phyloP scores from a whole-genome alignment of 208 protist species.

The Trypanosomatidae sp. region DNA sequence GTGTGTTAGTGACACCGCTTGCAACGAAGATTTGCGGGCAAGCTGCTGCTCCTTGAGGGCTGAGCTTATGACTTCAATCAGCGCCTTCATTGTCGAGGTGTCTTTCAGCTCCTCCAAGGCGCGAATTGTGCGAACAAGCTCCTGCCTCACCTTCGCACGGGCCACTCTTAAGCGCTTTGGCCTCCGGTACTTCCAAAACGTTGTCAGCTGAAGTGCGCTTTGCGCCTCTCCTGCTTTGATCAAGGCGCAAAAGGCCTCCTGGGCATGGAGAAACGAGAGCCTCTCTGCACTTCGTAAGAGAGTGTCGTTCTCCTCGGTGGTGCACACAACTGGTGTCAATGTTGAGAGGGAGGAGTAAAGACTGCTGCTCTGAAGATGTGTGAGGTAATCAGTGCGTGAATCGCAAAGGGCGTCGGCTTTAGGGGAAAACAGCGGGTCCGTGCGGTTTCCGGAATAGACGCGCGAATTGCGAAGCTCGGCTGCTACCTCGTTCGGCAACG shows the following conservation, averaged over 20 bases:
- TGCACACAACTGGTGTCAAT: background rate
- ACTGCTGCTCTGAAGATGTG: conserved; percentile 8
- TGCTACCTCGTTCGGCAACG: background rate
- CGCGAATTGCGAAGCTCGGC: background rate
- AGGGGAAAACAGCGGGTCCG: background rate
- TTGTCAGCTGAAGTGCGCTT: conserved; percentile 21
- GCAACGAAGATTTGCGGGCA: conserved; percentile 5
- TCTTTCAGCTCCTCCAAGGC: conserved; percentile 23
- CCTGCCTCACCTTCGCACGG: conserved; percentile 4
- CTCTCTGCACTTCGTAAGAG: conserved; percentile 8
- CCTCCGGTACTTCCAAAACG: conserved; percentile 14
- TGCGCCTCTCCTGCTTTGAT: conserved; percentile 27
- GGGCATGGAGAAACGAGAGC: conserved; percentile 25
- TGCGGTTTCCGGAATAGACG: background rate
- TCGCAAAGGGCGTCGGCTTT: conserved; percentile 4
- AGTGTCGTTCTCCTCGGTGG: conserved; percentile 1
- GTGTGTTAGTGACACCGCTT: conserved; percentile 5
- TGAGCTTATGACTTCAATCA: conserved; percentile 17
- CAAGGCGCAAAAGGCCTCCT: conserved; percentile 17
- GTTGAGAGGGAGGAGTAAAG: conserved; percentile 17
- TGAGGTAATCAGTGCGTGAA: conserved; percentile 6
- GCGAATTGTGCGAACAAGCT: conserved; percentile 14
- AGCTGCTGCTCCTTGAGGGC: conserved; percentile 19
- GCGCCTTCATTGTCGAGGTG: conserved; percentile 16
- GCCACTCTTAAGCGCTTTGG: background rate